Evolutionary conservation across 768 basidiomycete genomes (phyloP).

Genomic region (Artomyces pyxidatus): DNA sequence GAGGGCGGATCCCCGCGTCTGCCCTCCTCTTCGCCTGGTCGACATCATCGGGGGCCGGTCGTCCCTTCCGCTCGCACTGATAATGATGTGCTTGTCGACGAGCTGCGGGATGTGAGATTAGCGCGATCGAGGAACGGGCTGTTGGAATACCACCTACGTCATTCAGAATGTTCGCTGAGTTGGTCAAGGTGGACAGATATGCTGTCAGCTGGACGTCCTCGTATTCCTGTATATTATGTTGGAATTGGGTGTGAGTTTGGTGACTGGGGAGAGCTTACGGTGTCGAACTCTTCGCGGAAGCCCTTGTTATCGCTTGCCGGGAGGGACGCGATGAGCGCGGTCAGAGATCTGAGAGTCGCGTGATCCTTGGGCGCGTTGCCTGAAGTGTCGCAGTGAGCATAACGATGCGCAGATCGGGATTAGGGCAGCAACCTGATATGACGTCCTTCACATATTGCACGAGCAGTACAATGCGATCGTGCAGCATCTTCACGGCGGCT

Average conservation of each 20-base stretch:
- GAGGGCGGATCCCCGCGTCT: slow-evolving; percentile 11
- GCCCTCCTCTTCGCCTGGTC: slow-evolving; percentile 8
- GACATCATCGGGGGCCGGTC: slow-evolving; percentile 36
- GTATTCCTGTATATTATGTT: slow-evolving; percentile 63
- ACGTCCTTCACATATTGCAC: slow-evolving; percentile 81
- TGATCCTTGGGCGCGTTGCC: slow-evolving; percentile 75
- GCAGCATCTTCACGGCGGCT: slow-evolving; percentile 94
- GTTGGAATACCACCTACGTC: slow-evolving; percentile 51
- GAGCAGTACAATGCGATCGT: slow-evolving; percentile 80
- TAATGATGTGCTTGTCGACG: slow-evolving; percentile 68
- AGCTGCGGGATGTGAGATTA: slow-evolving; percentile 35
- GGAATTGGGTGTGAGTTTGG: not conserved
- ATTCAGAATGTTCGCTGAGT: slow-evolving; percentile 79
- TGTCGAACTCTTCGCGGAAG: slow-evolving; percentile 86
- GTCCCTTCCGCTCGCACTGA: slow-evolving; percentile 48
- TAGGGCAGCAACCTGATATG: slow-evolving; percentile 49
- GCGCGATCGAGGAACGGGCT: slow-evolving; percentile 4
- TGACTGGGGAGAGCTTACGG: slow-evolving; percentile 37
- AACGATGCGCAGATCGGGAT: not conserved
- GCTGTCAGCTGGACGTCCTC: slow-evolving; percentile 91
- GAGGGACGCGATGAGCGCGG: slow-evolving; percentile 79
- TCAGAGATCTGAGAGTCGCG: slow-evolving; percentile 71
- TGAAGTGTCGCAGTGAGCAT: slow-evolving; percentile 19
- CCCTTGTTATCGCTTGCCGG: slow-evolving; percentile 78
- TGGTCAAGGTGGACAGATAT: slow-evolving; percentile 81